Percentiles rank a stretch among this genome's conserved stretches.
Conservation (phyloP, 1,284 basidiomycete genomes). For the Cryptococcus sp. region DNA sequence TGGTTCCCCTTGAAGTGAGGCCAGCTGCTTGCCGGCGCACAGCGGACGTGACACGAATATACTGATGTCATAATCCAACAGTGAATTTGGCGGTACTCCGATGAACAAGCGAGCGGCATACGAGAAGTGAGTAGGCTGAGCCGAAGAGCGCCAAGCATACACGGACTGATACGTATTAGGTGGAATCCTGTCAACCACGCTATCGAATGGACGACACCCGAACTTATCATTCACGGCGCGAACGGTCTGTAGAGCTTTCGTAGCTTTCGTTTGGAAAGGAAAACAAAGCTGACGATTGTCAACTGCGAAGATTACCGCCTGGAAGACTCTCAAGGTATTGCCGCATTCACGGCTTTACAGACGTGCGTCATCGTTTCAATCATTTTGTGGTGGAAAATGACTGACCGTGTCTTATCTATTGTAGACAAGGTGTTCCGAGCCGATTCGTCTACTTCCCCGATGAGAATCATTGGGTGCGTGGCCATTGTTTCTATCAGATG, state of each 20-base stretch:
- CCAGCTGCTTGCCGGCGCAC: neutral
- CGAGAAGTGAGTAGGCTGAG: slow-evolving; percentile 34
- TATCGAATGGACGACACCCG: slow-evolving; percentile 79
- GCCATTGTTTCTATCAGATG: neutral
- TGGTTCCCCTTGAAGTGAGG: slow-evolving; percentile 38
- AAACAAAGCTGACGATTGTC: neutral
- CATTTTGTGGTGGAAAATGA: too few species aligned
- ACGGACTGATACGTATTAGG: slow-evolving; percentile 15
- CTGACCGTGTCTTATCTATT: slow-evolving; percentile 6
- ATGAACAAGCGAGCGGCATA: slow-evolving; percentile 34
- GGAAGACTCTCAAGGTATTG: slow-evolving; percentile 76
- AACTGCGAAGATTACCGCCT: slow-evolving; percentile 67
- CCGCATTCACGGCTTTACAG: slow-evolving; percentile 46
- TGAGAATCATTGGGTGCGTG: slow-evolving; percentile 84
- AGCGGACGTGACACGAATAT: neutral
- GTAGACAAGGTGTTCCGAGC: slow-evolving; percentile 71
- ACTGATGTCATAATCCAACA: slow-evolving; percentile 2
- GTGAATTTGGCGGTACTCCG: slow-evolving; percentile 35
- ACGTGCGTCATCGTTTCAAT: slow-evolving; percentile 11
- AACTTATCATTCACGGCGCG: slow-evolving; percentile 80
- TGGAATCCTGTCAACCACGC: slow-evolving; percentile 73
- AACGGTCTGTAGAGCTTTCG: slow-evolving; percentile 54
- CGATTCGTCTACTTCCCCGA: slow-evolving; percentile 86
- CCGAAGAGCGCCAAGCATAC: neutral
- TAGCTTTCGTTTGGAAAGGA: neutral